These are phyloP conservation scores for Kuraishia molischiana DNA, from an alignment of 805 yeast species.

Conservation along the genomic window DNA sequence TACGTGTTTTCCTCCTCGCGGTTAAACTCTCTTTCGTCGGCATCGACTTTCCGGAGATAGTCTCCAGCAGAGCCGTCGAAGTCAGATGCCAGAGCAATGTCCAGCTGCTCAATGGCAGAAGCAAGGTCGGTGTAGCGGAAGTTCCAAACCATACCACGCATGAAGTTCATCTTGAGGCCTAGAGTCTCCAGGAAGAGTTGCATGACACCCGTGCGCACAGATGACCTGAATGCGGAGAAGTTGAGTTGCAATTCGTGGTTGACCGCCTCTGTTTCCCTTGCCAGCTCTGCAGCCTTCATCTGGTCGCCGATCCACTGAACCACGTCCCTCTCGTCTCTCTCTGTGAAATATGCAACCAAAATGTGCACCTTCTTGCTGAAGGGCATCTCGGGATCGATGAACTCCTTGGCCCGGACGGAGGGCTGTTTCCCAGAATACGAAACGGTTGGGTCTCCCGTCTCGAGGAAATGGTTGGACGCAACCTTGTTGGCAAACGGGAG, in stretches of 20 bases:
- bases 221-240: neutral
- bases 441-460: neutral
- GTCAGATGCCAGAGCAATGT: neutral
- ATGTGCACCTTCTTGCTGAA: neutral
- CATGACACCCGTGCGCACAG: neutral
- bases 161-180: neutral
- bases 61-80: neutral
- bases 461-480: conserved; percentile 2
- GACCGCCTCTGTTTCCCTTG: neutral
- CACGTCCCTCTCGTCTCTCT: neutral
- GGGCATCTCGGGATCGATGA: neutral
- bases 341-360: neutral
- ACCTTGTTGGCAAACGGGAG: conserved; percentile 1
- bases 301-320: neutral
- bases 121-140: neutral
- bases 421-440: neutral
- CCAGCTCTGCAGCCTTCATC: neutral
- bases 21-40: neutral
- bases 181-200: neutral
- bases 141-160: neutral
- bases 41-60: neutral
- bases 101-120: neutral
- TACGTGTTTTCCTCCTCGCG: neutral
- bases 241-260: neutral
- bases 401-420: neutral